These are phyloP conservation scores for Penicillium rolfsii DNA, from an alignment of 2,329 filamentous ascomycete genomes.

Conservation along the genomic window DNA sequence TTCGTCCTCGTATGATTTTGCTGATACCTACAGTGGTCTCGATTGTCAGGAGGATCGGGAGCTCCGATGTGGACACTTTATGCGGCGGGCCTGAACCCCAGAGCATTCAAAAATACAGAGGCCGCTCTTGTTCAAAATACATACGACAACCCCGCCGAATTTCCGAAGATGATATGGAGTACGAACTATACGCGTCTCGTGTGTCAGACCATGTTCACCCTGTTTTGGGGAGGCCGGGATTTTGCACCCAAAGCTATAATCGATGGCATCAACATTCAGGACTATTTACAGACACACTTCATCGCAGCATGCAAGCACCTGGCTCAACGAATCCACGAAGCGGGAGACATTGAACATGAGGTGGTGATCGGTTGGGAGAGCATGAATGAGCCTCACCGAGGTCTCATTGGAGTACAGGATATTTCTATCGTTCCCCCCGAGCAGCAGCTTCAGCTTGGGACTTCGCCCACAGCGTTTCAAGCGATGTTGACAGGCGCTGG, in stretches of 20 bases:
- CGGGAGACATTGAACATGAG: constrained; percentile 82
- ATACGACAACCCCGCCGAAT: constrained; percentile 79
- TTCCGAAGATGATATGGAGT: constrained; percentile 99
- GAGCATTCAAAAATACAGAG: constrained; percentile 81
- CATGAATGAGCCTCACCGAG: constrained; percentile 91
- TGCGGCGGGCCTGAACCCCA: constrained; percentile 86
- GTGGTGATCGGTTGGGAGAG: constrained; percentile 95
- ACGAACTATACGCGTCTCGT: constrained; percentile 92
- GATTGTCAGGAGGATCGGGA: constrained; percentile 90
- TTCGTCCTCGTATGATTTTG: constrained; percentile 15
- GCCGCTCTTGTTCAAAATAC: constrained; percentile 95
- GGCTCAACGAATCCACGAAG: constrained; percentile 82
- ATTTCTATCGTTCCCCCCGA: constrained; percentile 80
- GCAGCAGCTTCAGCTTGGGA: constrained; percentile 89
- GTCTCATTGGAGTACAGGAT: constrained; percentile 81
- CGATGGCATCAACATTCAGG: constrained; percentile 92
- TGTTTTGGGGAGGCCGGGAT: constrained; percentile 88
- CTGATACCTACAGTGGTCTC: constrained; percentile 71
- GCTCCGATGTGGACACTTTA: constrained; percentile 98
- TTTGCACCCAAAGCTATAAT: constrained; percentile 97
- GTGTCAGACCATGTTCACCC: constrained; percentile 86
- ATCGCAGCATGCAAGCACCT: constrained; percentile 78
- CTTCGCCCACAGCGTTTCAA: constrained; percentile 92
- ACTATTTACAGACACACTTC: constrained; percentile 89
- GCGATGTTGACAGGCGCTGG: constrained; percentile 90